Conservation (phyloP, 148 eudicot species). For the Rhododendron vialii region DNA sequence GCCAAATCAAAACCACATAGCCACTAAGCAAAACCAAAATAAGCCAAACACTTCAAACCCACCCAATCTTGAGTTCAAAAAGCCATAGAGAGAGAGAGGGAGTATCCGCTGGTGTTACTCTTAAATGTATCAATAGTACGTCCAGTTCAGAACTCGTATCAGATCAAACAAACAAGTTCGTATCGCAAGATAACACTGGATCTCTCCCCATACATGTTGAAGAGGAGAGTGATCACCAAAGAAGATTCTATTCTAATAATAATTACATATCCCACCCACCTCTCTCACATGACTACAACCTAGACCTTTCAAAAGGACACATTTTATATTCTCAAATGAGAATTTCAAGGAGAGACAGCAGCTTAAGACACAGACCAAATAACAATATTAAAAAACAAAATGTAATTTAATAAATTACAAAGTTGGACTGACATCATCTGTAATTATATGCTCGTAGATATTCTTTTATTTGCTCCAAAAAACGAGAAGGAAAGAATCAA, state of each 20-base stretch:
- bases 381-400: not conserved
- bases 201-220: not conserved
- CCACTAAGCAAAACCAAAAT: too few species aligned
- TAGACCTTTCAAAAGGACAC: slow-evolving; percentile 11
- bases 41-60: too few species aligned
- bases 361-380: slow-evolving; percentile 37
- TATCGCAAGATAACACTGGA: too few species aligned
- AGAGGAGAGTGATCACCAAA: not conserved
- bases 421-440: slow-evolving; percentile 5
- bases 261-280: slow-evolving; percentile 30
- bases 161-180: too few species aligned
- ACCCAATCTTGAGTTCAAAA: too few species aligned
- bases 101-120: too few species aligned
- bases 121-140: too few species aligned
- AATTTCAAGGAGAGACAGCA: slow-evolving; percentile 51
- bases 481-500: slow-evolving; percentile 16
- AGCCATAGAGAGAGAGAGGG: too few species aligned
- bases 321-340: slow-evolving; percentile 19
- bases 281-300: slow-evolving; percentile 39
- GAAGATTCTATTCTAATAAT: slow-evolving; percentile 62
- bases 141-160: too few species aligned
- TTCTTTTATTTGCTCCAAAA: not conserved
- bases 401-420: not conserved
- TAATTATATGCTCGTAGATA: not conserved
- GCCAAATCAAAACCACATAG: too few species aligned